Evolutionary conservation across 495 filamentous ascomycete genomes (phyloP).

Genomic region (Aspergillus indologenus): DNA sequence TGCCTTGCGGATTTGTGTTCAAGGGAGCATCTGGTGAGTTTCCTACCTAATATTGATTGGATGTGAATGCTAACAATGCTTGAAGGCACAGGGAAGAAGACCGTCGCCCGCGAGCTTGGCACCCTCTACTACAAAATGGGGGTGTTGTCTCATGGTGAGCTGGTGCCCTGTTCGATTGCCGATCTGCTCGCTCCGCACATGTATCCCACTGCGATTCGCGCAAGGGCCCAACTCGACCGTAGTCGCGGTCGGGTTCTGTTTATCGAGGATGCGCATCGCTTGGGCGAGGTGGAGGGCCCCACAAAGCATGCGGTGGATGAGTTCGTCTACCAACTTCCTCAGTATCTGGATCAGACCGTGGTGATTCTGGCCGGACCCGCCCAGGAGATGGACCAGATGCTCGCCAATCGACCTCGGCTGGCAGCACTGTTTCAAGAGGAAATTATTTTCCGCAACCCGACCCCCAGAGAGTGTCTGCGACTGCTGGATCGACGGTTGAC

Average conservation of each 20-base stretch:
- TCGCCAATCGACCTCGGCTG: constrained; percentile 57
- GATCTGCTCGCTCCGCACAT: constrained; percentile 42
- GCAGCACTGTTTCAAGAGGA: constrained; percentile 56
- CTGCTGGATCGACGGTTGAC: constrained; percentile 35
- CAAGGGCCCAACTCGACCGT: constrained; percentile 53
- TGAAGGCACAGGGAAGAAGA: constrained; percentile 48
- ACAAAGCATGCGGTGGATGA: constrained; percentile 61
- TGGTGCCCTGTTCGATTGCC: constrained; percentile 38
- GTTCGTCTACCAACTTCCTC: constrained; percentile 54
- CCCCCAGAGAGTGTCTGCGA: constrained; percentile 41
- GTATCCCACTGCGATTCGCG: constrained; percentile 65
- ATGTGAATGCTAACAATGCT: not conserved
- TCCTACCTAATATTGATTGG: not conserved
- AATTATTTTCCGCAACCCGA: constrained; percentile 49
- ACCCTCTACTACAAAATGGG: constrained; percentile 36
- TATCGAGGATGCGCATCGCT: constrained; percentile 66
- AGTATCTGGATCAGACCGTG: constrained; percentile 53
- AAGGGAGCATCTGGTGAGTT: constrained; percentile 19
- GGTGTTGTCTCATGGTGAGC: constrained; percentile 30
- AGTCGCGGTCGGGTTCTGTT: constrained; percentile 63
- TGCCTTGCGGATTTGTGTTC: constrained; percentile 19
- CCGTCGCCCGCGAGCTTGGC: constrained; percentile 36
- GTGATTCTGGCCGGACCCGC: constrained; percentile 66
- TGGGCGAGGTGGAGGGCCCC: constrained; percentile 44
- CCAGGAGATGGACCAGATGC: constrained; percentile 59